phyloP scores from a whole-genome alignment of 179 eudicot genomes.

The Silene noctiflora region DNA sequence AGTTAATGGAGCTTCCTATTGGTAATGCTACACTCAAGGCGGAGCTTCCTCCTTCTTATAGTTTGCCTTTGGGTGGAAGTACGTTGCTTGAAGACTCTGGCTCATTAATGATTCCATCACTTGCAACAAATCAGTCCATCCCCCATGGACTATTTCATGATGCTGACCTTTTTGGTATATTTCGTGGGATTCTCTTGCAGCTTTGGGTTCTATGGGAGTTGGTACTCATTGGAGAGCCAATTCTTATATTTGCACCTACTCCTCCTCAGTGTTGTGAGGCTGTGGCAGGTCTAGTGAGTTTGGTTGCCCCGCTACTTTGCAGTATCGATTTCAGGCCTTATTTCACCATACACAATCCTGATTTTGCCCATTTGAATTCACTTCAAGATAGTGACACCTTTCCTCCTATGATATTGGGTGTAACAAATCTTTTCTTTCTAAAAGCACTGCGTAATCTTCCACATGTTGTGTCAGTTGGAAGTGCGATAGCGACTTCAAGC shows the following conservation, averaged over 20 bases:
- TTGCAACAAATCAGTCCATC: conserved; percentile 68
- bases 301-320: conserved; percentile 82
- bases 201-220: conserved; percentile 94
- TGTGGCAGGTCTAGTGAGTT: conserved; percentile 87
- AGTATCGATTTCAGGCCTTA: conserved; percentile 96
- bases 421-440: conserved; percentile 84
- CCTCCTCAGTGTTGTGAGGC: conserved; percentile 99
- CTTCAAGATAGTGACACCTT: conserved; percentile 59
- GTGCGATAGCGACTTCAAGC: conserved; percentile 56
- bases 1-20: conserved; percentile 84
- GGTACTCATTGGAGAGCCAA: conserved; percentile 75
- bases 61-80: conserved; percentile 60
- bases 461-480: conserved; percentile 86
- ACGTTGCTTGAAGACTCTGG: conserved; percentile 55
- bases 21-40: conserved; percentile 81
- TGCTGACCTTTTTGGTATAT: conserved; percentile 71
- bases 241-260: conserved; percentile 88
- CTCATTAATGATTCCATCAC: conserved; percentile 62
- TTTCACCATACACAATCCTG: conserved; percentile 92
- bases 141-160: conserved; percentile 95
- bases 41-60: conserved; percentile 79
- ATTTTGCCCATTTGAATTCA: conserved; percentile 67
- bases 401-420: conserved; percentile 93
- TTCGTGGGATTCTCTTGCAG: conserved; percentile 69
- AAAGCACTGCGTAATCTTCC: conserved; percentile 81